Evolutionary conservation across 116 monocot species (phyloP).

Genomic region (Phalaenopsis hybrid): DNA sequence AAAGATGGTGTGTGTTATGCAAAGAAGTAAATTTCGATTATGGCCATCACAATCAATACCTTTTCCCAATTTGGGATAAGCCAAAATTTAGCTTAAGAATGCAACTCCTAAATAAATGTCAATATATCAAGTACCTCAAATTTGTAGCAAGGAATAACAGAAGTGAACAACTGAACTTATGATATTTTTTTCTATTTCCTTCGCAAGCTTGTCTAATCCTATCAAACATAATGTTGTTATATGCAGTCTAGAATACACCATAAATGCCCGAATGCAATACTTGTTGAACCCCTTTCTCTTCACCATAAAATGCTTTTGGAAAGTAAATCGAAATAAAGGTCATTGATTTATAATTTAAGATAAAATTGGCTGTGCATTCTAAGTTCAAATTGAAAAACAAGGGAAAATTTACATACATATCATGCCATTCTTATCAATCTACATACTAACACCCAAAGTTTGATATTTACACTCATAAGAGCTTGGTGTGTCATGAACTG

Average conservation of each 20-base stretch:
- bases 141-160: background rate
- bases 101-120: background rate
- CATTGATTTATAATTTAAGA: background rate
- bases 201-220: background rate
- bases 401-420: too few species aligned
- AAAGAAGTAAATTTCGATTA: background rate
- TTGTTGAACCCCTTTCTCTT: background rate
- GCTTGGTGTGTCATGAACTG: too few species aligned
- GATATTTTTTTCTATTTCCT: background rate
- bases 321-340: background rate
- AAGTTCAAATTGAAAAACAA: background rate
- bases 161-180: background rate
- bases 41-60: background rate
- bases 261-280: background rate
- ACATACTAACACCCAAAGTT: too few species aligned
- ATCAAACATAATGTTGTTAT: background rate
- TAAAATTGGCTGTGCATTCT: background rate
- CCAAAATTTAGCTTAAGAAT: background rate
- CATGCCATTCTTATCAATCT: too few species aligned
- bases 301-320: background rate
- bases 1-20: background rate
- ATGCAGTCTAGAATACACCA: background rate
- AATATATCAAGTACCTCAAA: background rate
- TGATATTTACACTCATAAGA: too few species aligned
- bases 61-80: background rate